Percentiles rank a stretch among this genome's conserved stretches.
Evolutionary conservation across 257 asterid genomes (phyloP).

Genomic region (Plectranthus barbatus): DNA sequence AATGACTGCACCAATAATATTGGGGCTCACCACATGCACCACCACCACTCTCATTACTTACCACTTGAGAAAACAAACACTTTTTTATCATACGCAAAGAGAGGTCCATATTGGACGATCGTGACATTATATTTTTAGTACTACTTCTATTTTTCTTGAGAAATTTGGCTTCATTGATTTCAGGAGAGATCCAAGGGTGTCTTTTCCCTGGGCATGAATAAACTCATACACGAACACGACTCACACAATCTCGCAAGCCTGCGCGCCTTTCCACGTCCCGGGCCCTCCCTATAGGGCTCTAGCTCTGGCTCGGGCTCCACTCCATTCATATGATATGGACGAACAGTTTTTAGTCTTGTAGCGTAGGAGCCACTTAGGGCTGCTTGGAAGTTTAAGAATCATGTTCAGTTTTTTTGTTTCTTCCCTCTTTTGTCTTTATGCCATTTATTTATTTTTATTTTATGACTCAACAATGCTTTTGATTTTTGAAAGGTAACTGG

Average conservation of each 20-base stretch:
- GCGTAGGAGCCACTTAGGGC: neutral
- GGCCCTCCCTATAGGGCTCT: too few relatives aligned
- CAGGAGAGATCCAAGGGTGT: too few relatives aligned
- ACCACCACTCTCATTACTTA: conserved; percentile 15
- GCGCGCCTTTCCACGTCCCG: too few relatives aligned
- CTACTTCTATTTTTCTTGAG: too few relatives aligned
- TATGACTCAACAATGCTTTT: too few relatives aligned
- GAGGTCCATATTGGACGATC: conserved; percentile 36
- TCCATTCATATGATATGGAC: neutral
- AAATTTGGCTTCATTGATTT: too few relatives aligned
- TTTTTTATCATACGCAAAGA: neutral
- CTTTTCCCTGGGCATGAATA: too few relatives aligned
- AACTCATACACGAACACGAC: neutral
- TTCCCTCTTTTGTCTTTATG: neutral
- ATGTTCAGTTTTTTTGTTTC: neutral
- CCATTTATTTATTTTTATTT: neutral
- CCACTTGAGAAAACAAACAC: conserved; percentile 23
- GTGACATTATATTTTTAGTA: neutral
- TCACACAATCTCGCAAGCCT: too few relatives aligned
- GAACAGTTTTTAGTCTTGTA: conserved; percentile 1
- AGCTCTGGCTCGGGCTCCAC: too few relatives aligned
- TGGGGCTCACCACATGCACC: conserved; percentile 33
- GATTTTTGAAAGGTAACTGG: neutral
- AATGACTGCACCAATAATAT: conserved; percentile 37
- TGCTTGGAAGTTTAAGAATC: neutral